These are phyloP conservation scores for Bifiguratus adelaidae DNA, from an alignment of 192 early-diverging fungal species.

Conservation along the genomic window DNA sequence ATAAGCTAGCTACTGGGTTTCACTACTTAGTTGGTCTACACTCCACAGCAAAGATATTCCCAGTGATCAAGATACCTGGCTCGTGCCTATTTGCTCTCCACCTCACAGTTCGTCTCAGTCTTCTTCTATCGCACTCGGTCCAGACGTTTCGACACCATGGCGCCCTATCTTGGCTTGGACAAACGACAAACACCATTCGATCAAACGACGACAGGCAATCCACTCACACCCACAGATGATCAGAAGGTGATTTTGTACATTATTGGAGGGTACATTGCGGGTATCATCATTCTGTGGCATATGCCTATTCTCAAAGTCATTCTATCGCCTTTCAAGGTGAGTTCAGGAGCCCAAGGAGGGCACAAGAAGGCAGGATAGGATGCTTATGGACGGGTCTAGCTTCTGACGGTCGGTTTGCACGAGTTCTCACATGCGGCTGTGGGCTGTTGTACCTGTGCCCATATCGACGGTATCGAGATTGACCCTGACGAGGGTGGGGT, in stretches of 20 bases:
- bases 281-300: slow-evolving; percentile 75
- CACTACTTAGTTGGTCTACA: too few relatives aligned
- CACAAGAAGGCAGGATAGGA: too few relatives aligned
- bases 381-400: too few relatives aligned
- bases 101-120: too few relatives aligned
- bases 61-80: too few relatives aligned
- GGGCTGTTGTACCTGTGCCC: slow-evolving; percentile 78
- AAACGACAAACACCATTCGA: slow-evolving; percentile 15
- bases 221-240: slow-evolving; percentile 18
- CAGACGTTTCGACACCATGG: too few relatives aligned
- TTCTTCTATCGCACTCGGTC: too few relatives aligned
- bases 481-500: slow-evolving; percentile 91
- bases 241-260: slow-evolving; percentile 24
- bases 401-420: slow-evolving; percentile 86
- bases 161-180: too few relatives aligned
- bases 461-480: slow-evolving; percentile 78
- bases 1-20: too few relatives aligned
- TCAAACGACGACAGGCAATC: slow-evolving; percentile 4
- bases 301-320: slow-evolving; percentile 76
- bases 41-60: too few relatives aligned
- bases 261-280: slow-evolving; percentile 56
- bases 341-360: too few relatives aligned
- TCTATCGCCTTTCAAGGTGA: slow-evolving; percentile 89
- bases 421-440: slow-evolving; percentile 92
- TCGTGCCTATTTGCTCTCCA: too few relatives aligned